A percentile compares a stretch with the other conserved stretches of the same genome.
phyloP scores from a whole-genome alignment of 208 protist species.

The Zelonia costaricensis region DNA sequence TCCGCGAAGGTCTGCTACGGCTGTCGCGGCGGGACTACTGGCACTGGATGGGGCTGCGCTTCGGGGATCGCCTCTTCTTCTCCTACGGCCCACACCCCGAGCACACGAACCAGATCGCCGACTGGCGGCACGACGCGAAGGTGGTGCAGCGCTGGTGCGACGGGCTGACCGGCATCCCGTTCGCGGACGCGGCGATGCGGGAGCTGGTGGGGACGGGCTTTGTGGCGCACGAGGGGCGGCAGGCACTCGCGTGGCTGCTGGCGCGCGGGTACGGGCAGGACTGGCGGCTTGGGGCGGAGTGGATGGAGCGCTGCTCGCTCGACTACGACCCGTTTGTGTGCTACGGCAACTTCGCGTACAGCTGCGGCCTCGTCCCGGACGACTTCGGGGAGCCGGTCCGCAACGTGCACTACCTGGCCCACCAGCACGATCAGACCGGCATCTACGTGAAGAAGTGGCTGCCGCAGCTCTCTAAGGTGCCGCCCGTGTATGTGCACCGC shows the following conservation, averaged over 20 bases:
- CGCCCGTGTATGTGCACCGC: conserved; percentile 88
- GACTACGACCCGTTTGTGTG: conserved; percentile 91
- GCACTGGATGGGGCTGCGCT: conserved; percentile 89
- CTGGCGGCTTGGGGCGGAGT: conserved; percentile 89
- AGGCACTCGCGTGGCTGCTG: conserved; percentile 86
- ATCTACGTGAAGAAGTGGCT: conserved; percentile 93
- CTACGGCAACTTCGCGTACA: conserved; percentile 87
- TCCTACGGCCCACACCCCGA: conserved; percentile 83
- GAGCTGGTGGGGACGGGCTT: conserved; percentile 83
- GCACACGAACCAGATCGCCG: conserved; percentile 67
- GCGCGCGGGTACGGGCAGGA: conserved; percentile 85
- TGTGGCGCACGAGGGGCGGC: conserved; percentile 70
- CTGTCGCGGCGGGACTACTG: conserved; percentile 88
- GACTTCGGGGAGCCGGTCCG: conserved; percentile 86
- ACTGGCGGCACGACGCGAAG: conserved; percentile 79
- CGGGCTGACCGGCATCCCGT: conserved; percentile 86
- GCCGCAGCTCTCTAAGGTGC: conserved; percentile 83
- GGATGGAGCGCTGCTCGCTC: conserved; percentile 87
- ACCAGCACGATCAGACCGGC: conserved; percentile 88
- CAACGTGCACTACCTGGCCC: conserved; percentile 76
- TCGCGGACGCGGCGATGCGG: conserved; percentile 88
- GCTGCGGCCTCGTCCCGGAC: conserved; percentile 68
- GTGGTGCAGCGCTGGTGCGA: conserved; percentile 85
- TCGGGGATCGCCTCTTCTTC: conserved; percentile 79
- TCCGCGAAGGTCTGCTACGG: conserved; percentile 75